Evolutionary conservation across 768 basidiomycete genomes (phyloP).

Genomic region (Lactarius tabidus): DNA sequence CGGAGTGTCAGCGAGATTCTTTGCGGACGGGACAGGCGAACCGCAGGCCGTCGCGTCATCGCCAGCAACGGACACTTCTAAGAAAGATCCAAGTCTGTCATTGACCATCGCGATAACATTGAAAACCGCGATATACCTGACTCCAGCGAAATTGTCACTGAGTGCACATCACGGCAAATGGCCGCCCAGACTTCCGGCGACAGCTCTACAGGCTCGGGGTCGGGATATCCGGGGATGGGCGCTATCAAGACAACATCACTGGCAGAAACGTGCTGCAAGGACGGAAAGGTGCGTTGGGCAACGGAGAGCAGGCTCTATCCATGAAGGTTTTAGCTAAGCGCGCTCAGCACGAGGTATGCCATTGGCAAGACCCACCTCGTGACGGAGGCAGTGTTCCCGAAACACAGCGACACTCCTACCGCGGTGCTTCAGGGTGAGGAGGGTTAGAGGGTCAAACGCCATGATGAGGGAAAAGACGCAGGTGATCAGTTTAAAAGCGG

Average conservation of each 20-base stretch:
- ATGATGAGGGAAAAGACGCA: too few relatives aligned
- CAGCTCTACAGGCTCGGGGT: constrained; percentile 2
- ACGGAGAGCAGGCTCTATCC: background rate
- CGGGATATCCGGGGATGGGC: background rate
- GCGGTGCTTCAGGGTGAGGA: constrained; percentile 1
- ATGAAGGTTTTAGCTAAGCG: background rate
- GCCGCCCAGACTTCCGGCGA: background rate
- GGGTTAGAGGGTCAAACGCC: background rate
- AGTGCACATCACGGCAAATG: background rate
- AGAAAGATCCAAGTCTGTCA: background rate
- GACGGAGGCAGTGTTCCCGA: background rate
- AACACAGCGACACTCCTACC: constrained; percentile 1
- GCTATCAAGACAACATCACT: constrained; percentile 3
- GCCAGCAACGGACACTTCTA: too few relatives aligned
- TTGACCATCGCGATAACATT: background rate
- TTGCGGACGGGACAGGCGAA: background rate
- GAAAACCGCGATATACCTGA: background rate
- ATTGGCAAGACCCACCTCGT: background rate
- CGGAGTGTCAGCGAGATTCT: background rate
- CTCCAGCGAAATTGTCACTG: constrained; percentile 4
- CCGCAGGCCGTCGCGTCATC: too few relatives aligned
- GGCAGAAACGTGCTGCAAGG: background rate
- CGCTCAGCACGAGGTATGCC: background rate
- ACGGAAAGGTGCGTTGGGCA: background rate
- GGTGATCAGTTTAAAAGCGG: too few relatives aligned